phyloP scores from a whole-genome alignment of 1,139 yeast species.

The Taphrina sp. region DNA sequence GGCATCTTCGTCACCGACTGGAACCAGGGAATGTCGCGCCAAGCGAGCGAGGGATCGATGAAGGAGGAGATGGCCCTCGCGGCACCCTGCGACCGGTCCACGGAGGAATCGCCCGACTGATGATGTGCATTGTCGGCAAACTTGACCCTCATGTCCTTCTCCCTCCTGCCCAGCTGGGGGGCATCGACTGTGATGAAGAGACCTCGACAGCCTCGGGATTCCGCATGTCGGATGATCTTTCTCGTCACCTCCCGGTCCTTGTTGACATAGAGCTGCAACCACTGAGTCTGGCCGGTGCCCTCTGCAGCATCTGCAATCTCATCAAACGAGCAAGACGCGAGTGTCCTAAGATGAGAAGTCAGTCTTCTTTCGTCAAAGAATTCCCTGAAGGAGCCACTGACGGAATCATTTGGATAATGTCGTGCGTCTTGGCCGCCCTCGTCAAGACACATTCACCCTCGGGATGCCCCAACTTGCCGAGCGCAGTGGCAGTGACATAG shows the following conservation, averaged over 20 bases:
- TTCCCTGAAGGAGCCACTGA: too few relatives aligned
- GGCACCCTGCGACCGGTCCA: conserved; percentile 76
- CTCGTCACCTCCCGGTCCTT: conserved; percentile 62
- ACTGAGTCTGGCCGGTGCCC: conserved; percentile 63
- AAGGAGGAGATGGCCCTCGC: conserved; percentile 81
- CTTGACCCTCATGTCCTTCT: conserved; percentile 59
- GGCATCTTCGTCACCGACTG: conserved; percentile 60
- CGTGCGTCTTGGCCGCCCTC: conserved; percentile 51
- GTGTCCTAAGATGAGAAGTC: too few relatives aligned
- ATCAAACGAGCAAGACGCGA: conserved; percentile 57
- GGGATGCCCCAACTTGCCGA: conserved; percentile 56
- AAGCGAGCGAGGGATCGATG: conserved; percentile 73
- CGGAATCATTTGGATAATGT: conserved; percentile 58
- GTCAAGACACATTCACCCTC: conserved; percentile 58
- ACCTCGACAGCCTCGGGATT: conserved; percentile 70
- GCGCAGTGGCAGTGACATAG: conserved; percentile 59
- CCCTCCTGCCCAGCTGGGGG: conserved; percentile 91
- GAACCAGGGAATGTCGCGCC: conserved; percentile 65
- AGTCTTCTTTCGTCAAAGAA: too few relatives aligned
- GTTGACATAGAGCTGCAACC: conserved; percentile 90
- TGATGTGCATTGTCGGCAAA: conserved; percentile 55
- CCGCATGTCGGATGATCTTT: conserved; percentile 67
- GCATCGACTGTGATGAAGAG: conserved; percentile 90
- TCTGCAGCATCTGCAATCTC: conserved; percentile 55
- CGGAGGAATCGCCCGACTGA: conserved; percentile 48